phyloP scores from a whole-genome alignment of 441 rosid genomes.

The Pelargonium fulgidum region DNA sequence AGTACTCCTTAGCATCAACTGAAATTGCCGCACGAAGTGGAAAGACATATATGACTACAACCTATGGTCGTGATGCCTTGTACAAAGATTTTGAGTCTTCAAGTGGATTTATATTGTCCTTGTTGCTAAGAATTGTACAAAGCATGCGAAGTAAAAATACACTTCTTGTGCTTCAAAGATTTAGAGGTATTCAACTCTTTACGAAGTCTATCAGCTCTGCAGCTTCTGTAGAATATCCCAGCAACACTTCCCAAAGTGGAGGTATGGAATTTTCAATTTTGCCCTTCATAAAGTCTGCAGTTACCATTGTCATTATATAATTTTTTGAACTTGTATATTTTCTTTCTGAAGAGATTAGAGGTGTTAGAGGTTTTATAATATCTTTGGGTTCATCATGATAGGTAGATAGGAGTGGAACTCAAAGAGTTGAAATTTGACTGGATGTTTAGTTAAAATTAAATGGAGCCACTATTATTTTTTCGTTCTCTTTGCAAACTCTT shows the following conservation, averaged over 20 bases:
- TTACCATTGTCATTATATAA: conserved; percentile 4
- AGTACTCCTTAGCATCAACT: conserved; percentile 73
- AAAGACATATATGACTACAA: conserved; percentile 43
- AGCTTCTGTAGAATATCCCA: conserved; percentile 34
- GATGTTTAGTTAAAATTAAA: neutral
- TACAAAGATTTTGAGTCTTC: conserved; percentile 67
- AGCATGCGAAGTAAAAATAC: conserved; percentile 49
- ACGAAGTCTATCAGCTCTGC: conserved; percentile 73
- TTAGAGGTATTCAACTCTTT: conserved; percentile 69
- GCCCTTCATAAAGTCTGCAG: neutral
- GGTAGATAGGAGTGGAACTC: neutral
- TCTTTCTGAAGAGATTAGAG: neutral
- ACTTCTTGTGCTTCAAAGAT: conserved; percentile 79
- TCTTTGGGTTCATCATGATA: conserved; percentile 1
- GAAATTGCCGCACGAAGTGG: conserved; percentile 74
- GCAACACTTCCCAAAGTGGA: conserved; percentile 32
- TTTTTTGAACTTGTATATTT: neutral
- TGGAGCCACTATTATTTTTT: neutral
- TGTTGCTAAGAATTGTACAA: conserved; percentile 62
- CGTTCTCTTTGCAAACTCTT: neutral
- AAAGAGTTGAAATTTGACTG: neutral
- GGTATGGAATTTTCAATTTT: conserved; percentile 33
- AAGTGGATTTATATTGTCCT: conserved; percentile 60
- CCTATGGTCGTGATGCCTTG: conserved; percentile 43
- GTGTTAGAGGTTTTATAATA: neutral